Evolutionary conservation across 805 yeast species (phyloP), one percentile per base, ranked within the genome.

Genomic region (Candida takata): DNA sequence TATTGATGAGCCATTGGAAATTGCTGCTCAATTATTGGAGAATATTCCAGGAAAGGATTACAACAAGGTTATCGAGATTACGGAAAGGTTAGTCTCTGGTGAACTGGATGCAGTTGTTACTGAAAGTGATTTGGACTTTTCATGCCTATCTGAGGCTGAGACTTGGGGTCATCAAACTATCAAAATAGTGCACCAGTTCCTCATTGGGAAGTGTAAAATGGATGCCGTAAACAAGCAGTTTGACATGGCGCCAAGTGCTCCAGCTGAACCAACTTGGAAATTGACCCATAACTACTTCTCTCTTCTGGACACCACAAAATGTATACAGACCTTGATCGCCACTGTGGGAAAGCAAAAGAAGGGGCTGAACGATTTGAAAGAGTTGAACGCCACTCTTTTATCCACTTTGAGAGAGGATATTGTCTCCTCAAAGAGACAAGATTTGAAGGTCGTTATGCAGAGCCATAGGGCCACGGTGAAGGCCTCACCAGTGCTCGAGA

Each of bases 1-100:
- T 11, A 52, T 59, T 24, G 60, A 60, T 29, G 60, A 60, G 27
- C 51, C 39, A 4, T 20, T 50, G 20, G 40, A 31, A 3, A n/a
- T 53, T 10, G 42, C 43, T 3, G 29, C 7, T 0, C 8, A 34
- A 18, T 12, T 47, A 17, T 17, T 47, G 30, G 42, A 13, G 7
- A 47, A 40, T 29, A 38, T 45, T 10, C 35, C 48, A 3, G 31
- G 16, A 14, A 9, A 18, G 3, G 38, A 38, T 2, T 44, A 45
- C 29, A 45, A 51, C 32, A 35, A 33, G 17, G 30, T 44, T 5
- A 35, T 44, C 8, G 27, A 38, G 6, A 10, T 37, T 6, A 32
- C 41, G 9, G 55, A 51, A 24, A 33, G 24, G 17, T 17, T 52
- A 8, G 27, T 37, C 8, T 12, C 28, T n/a, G 52, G 48, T 4